These are phyloP conservation scores for Fusarium burgessii DNA, from an alignment of 2,329 filamentous ascomycete species.

Conservation along the genomic window DNA sequence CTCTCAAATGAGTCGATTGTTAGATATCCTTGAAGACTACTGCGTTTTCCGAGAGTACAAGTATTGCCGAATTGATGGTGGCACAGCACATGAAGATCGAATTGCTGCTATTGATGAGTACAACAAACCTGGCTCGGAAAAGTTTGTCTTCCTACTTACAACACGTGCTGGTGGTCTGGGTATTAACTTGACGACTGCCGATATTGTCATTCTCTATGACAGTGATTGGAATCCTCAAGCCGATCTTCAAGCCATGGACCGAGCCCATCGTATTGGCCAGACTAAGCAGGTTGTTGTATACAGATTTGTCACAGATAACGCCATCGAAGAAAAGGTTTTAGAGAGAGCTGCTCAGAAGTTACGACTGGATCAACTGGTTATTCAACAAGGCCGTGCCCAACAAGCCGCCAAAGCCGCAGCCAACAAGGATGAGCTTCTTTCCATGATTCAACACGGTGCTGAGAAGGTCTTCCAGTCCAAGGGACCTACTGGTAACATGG, in stretches of 20 bases:
- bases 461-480: constrained; percentile 89
- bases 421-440: constrained; percentile 94
- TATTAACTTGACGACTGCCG: constrained; percentile 94
- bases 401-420: constrained; percentile 90
- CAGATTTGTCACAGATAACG: constrained; percentile 96
- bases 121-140: constrained; percentile 95
- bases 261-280: constrained; percentile 97
- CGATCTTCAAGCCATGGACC: constrained; percentile 98
- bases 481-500: constrained; percentile 70
- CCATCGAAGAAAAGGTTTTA: constrained; percentile 97
- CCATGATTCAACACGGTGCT: constrained; percentile 99
- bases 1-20: constrained; percentile 97
- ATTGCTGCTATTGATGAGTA: constrained; percentile 98
- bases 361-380: constrained; percentile 95
- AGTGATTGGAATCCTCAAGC: constrained; percentile 99
- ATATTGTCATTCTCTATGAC: constrained; percentile 96
- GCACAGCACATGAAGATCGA: constrained; percentile 96
- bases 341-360: constrained; percentile 97
- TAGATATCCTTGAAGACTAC: constrained; percentile 98
- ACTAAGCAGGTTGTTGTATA: constrained; percentile 98
- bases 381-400: constrained; percentile 95
- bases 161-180: constrained; percentile 95
- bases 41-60: constrained; percentile 95
- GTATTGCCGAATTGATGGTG: constrained; percentile 97
- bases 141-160: constrained; percentile 95